phyloP scores from a whole-genome alignment of 345 rosid genomes.

The Sapria himalayana region DNA sequence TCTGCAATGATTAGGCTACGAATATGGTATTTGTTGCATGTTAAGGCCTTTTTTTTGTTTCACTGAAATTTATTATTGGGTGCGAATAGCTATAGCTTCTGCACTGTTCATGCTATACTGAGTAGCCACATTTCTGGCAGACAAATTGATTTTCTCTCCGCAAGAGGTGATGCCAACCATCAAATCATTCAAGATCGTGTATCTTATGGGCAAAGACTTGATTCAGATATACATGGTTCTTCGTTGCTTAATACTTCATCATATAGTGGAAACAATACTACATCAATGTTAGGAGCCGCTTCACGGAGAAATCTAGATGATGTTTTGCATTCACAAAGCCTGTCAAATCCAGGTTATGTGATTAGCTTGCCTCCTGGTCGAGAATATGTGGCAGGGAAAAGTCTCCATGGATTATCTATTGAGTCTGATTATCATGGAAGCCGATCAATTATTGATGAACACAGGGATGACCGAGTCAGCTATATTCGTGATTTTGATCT shows the following conservation, averaged over 20 bases:
- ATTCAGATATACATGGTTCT: conserved; percentile 47
- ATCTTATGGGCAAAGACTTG: conserved; percentile 64
- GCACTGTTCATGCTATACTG: conserved; percentile 35
- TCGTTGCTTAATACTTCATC: conserved; percentile 45
- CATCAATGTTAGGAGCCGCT: conserved; percentile 81
- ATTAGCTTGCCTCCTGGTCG: conserved; percentile 98
- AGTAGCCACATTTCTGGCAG: conserved; percentile 91
- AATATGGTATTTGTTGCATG: too few species aligned
- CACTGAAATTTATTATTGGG: too few species aligned
- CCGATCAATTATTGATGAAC: conserved; percentile 47
- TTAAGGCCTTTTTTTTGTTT: too few species aligned
- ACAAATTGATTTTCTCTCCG: conserved; percentile 73
- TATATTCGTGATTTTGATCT: conserved; percentile 87
- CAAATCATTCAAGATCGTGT: conserved; percentile 48
- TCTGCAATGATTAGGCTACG: too few species aligned
- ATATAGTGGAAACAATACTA: conserved; percentile 45
- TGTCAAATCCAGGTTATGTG: conserved; percentile 90
- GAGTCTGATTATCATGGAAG: conserved; percentile 50
- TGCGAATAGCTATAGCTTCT: too few species aligned
- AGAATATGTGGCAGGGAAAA: conserved; percentile 81
- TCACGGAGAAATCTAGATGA: conserved; percentile 75
- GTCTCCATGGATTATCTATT: conserved; percentile 41
- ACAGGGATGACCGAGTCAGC: conserved; percentile 69
- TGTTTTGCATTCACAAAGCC: conserved; percentile 36
- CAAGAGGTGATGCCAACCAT: conserved; percentile 57